Percentiles rank a stretch among this genome's conserved stretches.
phyloP scores from a whole-genome alignment of 331 rosid genomes.

The Quercus tomentella region DNA sequence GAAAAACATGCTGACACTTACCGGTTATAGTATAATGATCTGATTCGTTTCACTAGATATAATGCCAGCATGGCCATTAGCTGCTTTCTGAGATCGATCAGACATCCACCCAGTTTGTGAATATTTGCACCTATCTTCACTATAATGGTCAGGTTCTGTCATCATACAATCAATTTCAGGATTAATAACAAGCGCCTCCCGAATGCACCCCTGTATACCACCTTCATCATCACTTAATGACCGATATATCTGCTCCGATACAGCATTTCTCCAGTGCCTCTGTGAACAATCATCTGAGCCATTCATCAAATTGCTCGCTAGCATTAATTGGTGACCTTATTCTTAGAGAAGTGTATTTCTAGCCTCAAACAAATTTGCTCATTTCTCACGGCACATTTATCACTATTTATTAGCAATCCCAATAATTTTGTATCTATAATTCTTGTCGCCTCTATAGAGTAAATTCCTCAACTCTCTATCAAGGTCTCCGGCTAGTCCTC shows the following conservation, averaged over 20 bases:
- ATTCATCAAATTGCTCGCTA: slow-evolving; percentile 14
- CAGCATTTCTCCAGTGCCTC: slow-evolving; percentile 50
- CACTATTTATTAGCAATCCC: not conserved
- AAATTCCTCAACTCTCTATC: not conserved
- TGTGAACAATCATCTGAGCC: slow-evolving; percentile 33
- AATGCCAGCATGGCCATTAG: slow-evolving; percentile 36
- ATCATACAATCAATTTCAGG: slow-evolving; percentile 27
- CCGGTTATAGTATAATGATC: slow-evolving; percentile 28
- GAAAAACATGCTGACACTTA: slow-evolving; percentile 50
- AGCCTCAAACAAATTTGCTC: not conserved
- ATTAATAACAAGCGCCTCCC: slow-evolving; percentile 31
- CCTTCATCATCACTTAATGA: slow-evolving; percentile 53
- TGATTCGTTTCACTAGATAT: slow-evolving; percentile 39
- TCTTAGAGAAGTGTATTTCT: not conserved
- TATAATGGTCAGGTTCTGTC: slow-evolving; percentile 27
- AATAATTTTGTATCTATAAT: not conserved
- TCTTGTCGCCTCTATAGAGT: not conserved
- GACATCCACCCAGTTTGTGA: slow-evolving; percentile 24
- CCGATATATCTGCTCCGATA: slow-evolving; percentile 45
- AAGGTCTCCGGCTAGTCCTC: not conserved
- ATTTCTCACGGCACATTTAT: not conserved
- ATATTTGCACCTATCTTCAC: slow-evolving; percentile 33
- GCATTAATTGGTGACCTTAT: not conserved
- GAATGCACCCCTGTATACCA: slow-evolving; percentile 49
- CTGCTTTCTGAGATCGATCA: slow-evolving; percentile 39